phyloP scores from a whole-genome alignment of 495 filamentous ascomycete species.

The Trypethelium eluteriae region DNA sequence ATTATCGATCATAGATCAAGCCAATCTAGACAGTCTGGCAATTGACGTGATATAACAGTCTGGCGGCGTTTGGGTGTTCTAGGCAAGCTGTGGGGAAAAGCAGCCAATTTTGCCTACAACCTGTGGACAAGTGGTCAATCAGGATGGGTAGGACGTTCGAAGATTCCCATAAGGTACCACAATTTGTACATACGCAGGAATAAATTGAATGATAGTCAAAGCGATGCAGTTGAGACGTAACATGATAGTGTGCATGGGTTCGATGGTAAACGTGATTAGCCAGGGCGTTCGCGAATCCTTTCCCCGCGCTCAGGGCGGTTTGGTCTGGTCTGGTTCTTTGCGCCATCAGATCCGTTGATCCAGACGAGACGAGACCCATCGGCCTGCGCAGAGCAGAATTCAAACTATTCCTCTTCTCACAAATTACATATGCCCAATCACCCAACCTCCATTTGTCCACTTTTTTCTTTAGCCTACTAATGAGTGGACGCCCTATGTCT shows the following conservation, averaged over 20 bases:
- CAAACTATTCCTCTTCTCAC: neutral
- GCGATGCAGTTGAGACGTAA: too few species aligned
- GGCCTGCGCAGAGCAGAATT: neutral
- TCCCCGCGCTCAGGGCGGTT: neutral
- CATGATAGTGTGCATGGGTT: too few species aligned
- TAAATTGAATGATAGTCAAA: too few species aligned
- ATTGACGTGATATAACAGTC: neutral
- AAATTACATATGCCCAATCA: slow-evolving; percentile 1
- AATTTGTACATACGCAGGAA: too few species aligned
- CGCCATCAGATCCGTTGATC: slow-evolving; percentile 9
- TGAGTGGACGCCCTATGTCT: neutral
- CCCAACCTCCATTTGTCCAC: neutral
- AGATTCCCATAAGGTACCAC: too few species aligned
- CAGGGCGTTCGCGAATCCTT: slow-evolving; percentile 11
- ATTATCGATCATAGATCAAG: slow-evolving; percentile 29
- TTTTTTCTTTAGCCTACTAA: neutral
- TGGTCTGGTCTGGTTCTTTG: neutral
- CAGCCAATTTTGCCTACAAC: neutral
- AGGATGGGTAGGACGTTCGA: too few species aligned
- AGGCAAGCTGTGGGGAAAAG: neutral
- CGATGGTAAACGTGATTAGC: slow-evolving; percentile 13
- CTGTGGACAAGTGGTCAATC: neutral
- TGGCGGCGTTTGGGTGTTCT: neutral
- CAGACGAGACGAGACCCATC: neutral
- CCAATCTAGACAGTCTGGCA: slow-evolving; percentile 23